Evolutionary conservation across 2,329 filamentous ascomycete species (phyloP).

Genomic region (Sclerotinia minor): DNA sequence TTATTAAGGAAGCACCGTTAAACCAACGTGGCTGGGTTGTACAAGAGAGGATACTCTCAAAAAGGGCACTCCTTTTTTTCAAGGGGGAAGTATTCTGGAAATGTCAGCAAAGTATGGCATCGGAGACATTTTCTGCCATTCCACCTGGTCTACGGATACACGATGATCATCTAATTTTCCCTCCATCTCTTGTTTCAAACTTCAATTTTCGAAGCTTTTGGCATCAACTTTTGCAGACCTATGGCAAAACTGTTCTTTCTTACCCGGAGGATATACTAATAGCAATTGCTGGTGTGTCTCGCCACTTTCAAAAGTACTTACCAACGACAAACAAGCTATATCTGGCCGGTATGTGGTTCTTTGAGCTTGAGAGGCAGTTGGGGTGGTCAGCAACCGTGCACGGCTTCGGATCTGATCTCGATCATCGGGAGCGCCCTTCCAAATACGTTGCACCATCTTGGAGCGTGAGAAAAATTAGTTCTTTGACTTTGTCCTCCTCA

Average conservation of each 20-base stretch:
- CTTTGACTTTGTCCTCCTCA: not conserved
- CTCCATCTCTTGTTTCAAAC: not conserved
- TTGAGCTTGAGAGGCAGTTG: conserved; percentile 10
- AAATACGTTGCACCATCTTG: conserved; percentile 11
- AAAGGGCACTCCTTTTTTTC: not conserved
- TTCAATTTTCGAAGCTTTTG: not conserved
- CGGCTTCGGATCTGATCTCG: too few relatives aligned
- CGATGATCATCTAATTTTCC: not conserved
- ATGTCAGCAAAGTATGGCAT: not conserved
- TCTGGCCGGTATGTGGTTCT: conserved; percentile 4
- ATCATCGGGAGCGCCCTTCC: not conserved
- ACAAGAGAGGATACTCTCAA: not conserved
- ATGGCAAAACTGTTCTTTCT: not conserved
- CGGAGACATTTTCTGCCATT: not conserved
- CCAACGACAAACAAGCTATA: not conserved
- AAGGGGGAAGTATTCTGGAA: not conserved
- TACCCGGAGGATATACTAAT: not conserved
- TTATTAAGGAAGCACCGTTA: not conserved
- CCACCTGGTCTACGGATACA: not conserved
- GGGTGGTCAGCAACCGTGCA: not conserved
- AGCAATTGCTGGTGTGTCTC: not conserved
- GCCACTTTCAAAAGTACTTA: conserved; percentile 1
- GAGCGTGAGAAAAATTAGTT: not conserved
- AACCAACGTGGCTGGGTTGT: not conserved
- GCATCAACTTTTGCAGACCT: not conserved